Conservation (phyloP, 2,329 filamentous ascomycete species). For the Aplosporella prunicola region DNA sequence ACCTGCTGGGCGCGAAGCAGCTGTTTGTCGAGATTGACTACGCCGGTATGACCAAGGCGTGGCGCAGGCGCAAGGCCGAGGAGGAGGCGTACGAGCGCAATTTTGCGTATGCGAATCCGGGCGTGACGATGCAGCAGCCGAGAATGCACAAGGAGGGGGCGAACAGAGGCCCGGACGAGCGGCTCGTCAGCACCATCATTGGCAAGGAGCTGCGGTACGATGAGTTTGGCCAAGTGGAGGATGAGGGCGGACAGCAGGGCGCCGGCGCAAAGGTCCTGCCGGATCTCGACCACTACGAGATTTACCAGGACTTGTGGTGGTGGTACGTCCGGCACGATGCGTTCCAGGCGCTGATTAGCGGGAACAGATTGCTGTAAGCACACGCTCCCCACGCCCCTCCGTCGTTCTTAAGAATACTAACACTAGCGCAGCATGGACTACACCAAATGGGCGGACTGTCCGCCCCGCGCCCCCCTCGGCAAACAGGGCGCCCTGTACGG, state of each 20-base stretch:
- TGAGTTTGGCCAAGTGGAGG: slow-evolving; percentile 43
- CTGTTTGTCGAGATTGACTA: slow-evolving; percentile 78
- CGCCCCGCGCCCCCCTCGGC: slow-evolving; percentile 72
- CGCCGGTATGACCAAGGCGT: slow-evolving; percentile 58
- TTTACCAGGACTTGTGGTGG: slow-evolving; percentile 82
- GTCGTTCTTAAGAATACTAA: slow-evolving; percentile 19
- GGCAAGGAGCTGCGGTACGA: slow-evolving; percentile 51
- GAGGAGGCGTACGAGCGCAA: slow-evolving; percentile 32
- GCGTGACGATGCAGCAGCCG: slow-evolving; percentile 30
- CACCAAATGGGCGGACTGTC: slow-evolving; percentile 73
- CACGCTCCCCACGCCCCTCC: slow-evolving; percentile 16
- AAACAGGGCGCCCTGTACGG: slow-evolving; percentile 73
- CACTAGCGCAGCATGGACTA: slow-evolving; percentile 59
- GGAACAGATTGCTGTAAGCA: slow-evolving; percentile 77
- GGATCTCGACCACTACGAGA: slow-evolving; percentile 75
- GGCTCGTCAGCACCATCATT: slow-evolving; percentile 48
- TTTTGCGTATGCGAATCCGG: slow-evolving; percentile 22
- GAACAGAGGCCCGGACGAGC: slow-evolving; percentile 29
- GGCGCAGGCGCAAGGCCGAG: slow-evolving; percentile 54
- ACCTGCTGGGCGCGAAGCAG: slow-evolving; percentile 74
- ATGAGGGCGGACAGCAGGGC: slow-evolving; percentile 25
- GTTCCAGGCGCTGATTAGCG: slow-evolving; percentile 82
- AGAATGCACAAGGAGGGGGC: slow-evolving; percentile 3
- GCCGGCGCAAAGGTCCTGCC: slow-evolving; percentile 19
- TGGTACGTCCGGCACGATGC: slow-evolving; percentile 94